Base-by-base conservation (phyloP, 768 basidiomycete genomes). In the Lentinula guzmanii region DNA sequence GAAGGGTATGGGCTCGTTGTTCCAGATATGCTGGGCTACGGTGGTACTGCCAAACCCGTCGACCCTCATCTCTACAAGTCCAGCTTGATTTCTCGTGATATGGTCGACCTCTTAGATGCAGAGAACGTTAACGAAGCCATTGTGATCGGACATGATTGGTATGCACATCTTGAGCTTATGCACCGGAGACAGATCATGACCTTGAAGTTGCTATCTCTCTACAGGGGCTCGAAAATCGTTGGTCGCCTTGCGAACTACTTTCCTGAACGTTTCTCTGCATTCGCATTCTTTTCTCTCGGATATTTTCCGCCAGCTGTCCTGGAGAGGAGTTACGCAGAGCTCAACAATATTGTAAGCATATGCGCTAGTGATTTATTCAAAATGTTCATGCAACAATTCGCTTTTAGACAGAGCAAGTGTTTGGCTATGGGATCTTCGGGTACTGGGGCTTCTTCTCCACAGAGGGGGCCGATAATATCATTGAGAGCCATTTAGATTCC, bases 11-110 rank as follows among this genome's bases (percentile, higher is more conserved):
- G 79, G 11, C 33, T 81, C 13, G 66, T 83, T 53, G 76, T 72
- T 15, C 81, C 81, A 0, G 82, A 83, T 65, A 73, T 80, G 64
- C 73, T 83, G 13, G 81, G 82, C 5, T 75, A 72, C 39, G 81
- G 79, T 15, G 73, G 66, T 21, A 81, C 82, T 3, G 74, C 74
- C 62, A 82, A 80, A 65, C 74, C 80, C 7, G 62, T 56, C 0
- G 70, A 75, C 28, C 58, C 62, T 5, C 62, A 65, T 16, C 54
- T 61, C 50, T 78, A 74, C 65, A 65, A 62, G 3, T 61, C 60
- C 1, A 70, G 64, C 33, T 55, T 42, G 42, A 59, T 77, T 31
- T 54, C 66, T 16, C 59, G 65, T 5, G 76, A 77, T 61, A 56
- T 76, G 18, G 66, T 74, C 35, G 74, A 72, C 33, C 70, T 78